Percentiles rank a stretch among this genome's conserved stretches.
These are phyloP conservation scores for Pseudozyma thailandica DNA, from an alignment of 1,284 basidiomycete genomes.

Conservation along the genomic window DNA sequence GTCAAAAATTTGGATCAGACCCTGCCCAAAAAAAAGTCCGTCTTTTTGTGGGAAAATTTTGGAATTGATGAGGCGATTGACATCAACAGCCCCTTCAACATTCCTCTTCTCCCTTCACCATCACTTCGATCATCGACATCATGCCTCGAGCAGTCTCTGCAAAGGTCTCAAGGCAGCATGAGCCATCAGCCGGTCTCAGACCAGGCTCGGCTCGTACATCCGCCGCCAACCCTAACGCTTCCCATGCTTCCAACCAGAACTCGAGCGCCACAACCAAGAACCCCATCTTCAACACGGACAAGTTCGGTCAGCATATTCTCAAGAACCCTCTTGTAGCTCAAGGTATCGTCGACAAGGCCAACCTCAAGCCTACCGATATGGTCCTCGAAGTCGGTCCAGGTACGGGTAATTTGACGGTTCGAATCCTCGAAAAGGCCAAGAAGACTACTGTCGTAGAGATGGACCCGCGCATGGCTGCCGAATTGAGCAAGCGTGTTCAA, in stretches of 20 bases:
- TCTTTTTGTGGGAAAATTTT: slow-evolving; percentile 31
- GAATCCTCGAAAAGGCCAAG: slow-evolving; percentile 92
- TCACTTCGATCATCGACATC: slow-evolving; percentile 14
- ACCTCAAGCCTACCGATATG: slow-evolving; percentile 90
- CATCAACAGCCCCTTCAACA: too few relatives aligned
- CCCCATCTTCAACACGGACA: slow-evolving; percentile 78
- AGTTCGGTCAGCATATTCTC: slow-evolving; percentile 96
- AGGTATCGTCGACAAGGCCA: slow-evolving; percentile 77
- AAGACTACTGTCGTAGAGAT: slow-evolving; percentile 94
- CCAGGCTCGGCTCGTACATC: slow-evolving; percentile 71
- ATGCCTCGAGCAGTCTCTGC: slow-evolving; percentile 94
- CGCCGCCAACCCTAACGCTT: slow-evolving; percentile 18
- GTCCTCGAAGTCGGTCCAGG: slow-evolving; percentile 98
- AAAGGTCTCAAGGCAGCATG: slow-evolving; percentile 80
- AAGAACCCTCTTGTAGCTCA: slow-evolving; percentile 92
- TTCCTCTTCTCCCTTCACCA: slow-evolving; percentile 5
- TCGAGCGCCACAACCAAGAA: slow-evolving; percentile 64
- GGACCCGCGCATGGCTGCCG: slow-evolving; percentile 99
- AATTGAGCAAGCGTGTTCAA: slow-evolving; percentile 95
- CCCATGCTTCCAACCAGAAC: slow-evolving; percentile 60
- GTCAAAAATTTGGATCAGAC: background rate
- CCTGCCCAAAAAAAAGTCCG: slow-evolving; percentile 2
- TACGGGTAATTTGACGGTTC: slow-evolving; percentile 94
- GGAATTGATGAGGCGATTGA: slow-evolving; percentile 2
- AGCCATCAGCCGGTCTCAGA: slow-evolving; percentile 75